Percentiles rank a stretch among this genome's conserved stretches.
Evolutionary conservation across 2,329 filamentous ascomycete species (phyloP).

Genomic region (Neurospora sp.): DNA sequence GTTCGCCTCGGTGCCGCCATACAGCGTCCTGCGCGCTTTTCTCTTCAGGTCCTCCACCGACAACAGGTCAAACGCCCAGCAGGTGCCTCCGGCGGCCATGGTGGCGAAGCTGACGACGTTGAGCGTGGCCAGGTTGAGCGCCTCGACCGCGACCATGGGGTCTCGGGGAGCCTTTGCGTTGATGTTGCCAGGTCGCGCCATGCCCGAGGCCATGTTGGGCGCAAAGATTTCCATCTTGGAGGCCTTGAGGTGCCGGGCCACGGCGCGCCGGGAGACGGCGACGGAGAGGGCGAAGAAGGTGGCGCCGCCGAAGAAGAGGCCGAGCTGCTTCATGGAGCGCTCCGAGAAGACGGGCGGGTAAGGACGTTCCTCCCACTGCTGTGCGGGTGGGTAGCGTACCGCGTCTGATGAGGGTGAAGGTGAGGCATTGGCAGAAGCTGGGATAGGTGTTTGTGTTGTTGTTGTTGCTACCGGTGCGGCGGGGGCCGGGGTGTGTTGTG

Average conservation of each 20-base stretch:
- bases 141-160: constrained; percentile 67
- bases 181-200: constrained; percentile 21
- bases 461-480: neutral
- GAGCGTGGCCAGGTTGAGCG: constrained; percentile 76
- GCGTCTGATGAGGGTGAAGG: neutral
- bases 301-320: constrained; percentile 65
- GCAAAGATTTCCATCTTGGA: constrained; percentile 64
- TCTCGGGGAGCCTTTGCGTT: constrained; percentile 32
- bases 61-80: constrained; percentile 72
- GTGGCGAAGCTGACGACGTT: constrained; percentile 72
- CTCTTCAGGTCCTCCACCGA: constrained; percentile 53
- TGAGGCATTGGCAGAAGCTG: neutral
- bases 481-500: neutral
- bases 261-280: constrained; percentile 60
- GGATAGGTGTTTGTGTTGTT: neutral
- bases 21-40: constrained; percentile 35
- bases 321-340: constrained; percentile 51
- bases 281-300: constrained; percentile 66
- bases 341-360: constrained; percentile 25
- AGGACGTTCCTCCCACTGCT: constrained; percentile 7
- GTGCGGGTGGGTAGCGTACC: constrained; percentile 10
- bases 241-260: constrained; percentile 51
- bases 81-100: constrained; percentile 61
- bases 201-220: constrained; percentile 37
- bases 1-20: constrained; percentile 21